A percentile compares a stretch with the other conserved stretches of the same genome.
Evolutionary conservation across 208 protist genomes (phyloP).

Genomic region (Entamoeba nuttalli): DNA sequence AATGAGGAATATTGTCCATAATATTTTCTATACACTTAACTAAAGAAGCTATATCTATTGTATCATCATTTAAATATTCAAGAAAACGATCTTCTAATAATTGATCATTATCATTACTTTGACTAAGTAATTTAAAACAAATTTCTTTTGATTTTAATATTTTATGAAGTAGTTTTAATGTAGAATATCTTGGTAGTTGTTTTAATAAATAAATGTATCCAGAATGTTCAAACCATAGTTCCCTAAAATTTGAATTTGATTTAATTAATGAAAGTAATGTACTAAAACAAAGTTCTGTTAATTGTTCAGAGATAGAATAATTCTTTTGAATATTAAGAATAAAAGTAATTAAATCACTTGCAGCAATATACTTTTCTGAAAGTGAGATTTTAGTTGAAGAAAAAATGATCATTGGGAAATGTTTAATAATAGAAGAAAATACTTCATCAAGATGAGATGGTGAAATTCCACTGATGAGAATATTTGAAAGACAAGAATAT

Average conservation of each 20-base stretch:
- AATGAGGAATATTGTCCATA: not conserved
- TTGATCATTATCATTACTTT: not conserved
- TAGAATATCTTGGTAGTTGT: not conserved
- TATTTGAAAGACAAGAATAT: not conserved
- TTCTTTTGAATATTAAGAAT: not conserved
- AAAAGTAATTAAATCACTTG: not conserved
- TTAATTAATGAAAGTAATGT: not conserved
- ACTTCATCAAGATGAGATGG: not conserved
- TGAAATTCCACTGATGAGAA: not conserved
- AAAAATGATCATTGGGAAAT: not conserved
- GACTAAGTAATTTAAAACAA: not conserved
- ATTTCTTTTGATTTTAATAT: not conserved
- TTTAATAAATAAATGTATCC: not conserved
- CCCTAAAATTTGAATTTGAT: not conserved
- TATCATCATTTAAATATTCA: too few relatives aligned
- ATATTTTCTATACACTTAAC: not conserved
- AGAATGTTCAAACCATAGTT: not conserved
- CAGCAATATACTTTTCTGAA: not conserved
- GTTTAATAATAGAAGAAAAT: not conserved
- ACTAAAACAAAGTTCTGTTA: not conserved
- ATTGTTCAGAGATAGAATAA: not conserved
- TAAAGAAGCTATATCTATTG: not conserved
- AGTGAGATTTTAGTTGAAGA: not conserved
- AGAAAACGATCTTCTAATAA: too few relatives aligned
- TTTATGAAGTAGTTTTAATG: not conserved